A percentile compares a stretch with the other conserved stretches of the same genome.
phyloP scores from a whole-genome alignment of 768 basidiomycete species.

The Pleurotus platypus region DNA sequence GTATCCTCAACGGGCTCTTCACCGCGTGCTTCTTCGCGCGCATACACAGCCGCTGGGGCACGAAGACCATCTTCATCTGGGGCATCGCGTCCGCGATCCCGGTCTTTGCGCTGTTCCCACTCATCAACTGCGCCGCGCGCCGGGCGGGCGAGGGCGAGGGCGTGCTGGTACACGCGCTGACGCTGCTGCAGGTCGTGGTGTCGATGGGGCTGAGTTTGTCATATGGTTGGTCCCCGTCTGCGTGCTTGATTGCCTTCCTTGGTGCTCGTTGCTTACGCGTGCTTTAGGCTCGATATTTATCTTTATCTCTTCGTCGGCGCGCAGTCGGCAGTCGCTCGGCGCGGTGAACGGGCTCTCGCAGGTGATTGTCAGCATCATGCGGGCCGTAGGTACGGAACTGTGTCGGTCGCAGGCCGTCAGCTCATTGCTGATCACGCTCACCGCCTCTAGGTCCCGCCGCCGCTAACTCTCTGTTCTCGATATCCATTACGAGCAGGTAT shows the following conservation, averaged over 20 bases:
- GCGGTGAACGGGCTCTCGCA: conserved; percentile 2
- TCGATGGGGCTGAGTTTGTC: conserved; percentile 27
- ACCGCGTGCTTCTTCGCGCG: conserved; percentile 52
- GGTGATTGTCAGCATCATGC: neutral
- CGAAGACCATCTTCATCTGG: conserved; percentile 44
- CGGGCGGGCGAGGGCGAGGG: conserved; percentile 17
- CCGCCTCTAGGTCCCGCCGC: neutral
- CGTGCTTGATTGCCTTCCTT: too few species aligned
- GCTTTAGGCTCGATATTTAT: neutral
- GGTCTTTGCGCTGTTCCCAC: conserved; percentile 42
- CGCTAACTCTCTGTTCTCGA: neutral
- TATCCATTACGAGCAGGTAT: neutral
- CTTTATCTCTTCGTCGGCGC: conserved; percentile 2
- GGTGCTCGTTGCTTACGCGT: neutral
- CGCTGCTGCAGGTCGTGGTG: conserved; percentile 22
- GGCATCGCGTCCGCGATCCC: conserved; percentile 42
- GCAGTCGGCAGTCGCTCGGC: neutral
- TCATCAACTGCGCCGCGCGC: conserved; percentile 44
- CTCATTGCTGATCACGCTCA: neutral
- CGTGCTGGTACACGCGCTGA: conserved; percentile 22
- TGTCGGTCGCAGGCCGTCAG: neutral
- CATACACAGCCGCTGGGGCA: conserved; percentile 50
- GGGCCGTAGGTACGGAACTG: neutral
- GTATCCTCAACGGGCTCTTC: conserved; percentile 48
- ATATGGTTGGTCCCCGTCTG: conserved; percentile 23